Percentiles rank a stretch among this genome's conserved stretches.
Conservation (phyloP, 208 protist genomes). For the Tritrichomonas musculus region DNA sequence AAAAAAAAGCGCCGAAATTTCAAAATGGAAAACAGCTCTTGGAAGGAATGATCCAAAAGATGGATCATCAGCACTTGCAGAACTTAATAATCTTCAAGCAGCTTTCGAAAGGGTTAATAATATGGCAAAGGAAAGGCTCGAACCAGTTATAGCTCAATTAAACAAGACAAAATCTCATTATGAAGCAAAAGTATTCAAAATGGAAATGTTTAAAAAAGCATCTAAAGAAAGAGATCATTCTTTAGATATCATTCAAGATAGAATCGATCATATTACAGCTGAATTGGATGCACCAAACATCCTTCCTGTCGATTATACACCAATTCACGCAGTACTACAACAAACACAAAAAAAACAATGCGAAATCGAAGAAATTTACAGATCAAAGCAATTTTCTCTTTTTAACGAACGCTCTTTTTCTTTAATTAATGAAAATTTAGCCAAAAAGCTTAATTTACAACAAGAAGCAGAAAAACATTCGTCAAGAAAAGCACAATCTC, state of each 20-base stretch:
- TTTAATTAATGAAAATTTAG: neutral
- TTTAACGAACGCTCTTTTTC: neutral
- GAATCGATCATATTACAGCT: neutral
- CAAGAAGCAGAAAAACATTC: neutral
- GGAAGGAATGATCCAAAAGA: neutral
- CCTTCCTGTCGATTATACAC: neutral
- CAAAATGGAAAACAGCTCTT: neutral
- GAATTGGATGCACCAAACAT: neutral
- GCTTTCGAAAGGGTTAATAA: slow-evolving; percentile 16
- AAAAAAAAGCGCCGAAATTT: neutral
- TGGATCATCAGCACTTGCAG: neutral
- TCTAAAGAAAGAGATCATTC: slow-evolving; percentile 6
- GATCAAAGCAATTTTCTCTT: neutral
- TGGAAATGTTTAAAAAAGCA: neutral
- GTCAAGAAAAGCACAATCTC: neutral
- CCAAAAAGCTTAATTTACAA: neutral
- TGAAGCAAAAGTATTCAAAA: neutral
- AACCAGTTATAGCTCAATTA: neutral
- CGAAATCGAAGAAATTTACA: neutral
- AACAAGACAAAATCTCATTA: neutral
- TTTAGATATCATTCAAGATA: neutral
- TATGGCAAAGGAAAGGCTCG: neutral
- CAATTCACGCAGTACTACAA: neutral
- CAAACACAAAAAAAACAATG: neutral
- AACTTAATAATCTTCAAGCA: neutral